A percentile compares a stretch with the other conserved stretches of the same genome.
Conservation (phyloP, 2,329 filamentous ascomycete genomes). For the Fusarium camptoceras region DNA sequence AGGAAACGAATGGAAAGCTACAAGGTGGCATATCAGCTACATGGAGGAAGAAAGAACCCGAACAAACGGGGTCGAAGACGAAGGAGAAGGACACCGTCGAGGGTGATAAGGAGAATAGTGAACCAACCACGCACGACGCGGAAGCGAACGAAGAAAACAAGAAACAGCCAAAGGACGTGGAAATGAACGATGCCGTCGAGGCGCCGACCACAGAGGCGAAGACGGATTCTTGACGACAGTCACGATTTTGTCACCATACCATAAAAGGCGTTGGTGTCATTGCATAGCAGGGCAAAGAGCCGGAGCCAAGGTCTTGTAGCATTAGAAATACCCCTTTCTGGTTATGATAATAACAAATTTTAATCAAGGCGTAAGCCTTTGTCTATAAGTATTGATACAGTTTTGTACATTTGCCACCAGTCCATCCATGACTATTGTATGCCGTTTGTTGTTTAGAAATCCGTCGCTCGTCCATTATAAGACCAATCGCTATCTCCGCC, state of each 20-base stretch:
- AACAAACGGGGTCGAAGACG: constrained; percentile 44
- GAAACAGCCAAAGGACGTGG: constrained; percentile 46
- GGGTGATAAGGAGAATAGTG: constrained; percentile 62
- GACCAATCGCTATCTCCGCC: constrained; percentile 83
- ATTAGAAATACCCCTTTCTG: constrained; percentile 46
- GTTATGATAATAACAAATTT: constrained; percentile 37
- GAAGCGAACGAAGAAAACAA: constrained; percentile 13
- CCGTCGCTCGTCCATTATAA: constrained; percentile 93
- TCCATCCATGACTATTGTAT: not conserved
- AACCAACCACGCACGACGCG: constrained; percentile 35
- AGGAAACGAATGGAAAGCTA: constrained; percentile 41
- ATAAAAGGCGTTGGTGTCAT: constrained; percentile 43
- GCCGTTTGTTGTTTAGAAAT: constrained; percentile 68
- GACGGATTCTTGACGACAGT: constrained; percentile 29
- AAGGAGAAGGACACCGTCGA: constrained; percentile 50
- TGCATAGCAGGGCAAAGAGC: constrained; percentile 35
- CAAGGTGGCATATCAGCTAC: constrained; percentile 50
- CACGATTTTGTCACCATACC: constrained; percentile 23
- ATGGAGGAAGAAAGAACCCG: constrained; percentile 51
- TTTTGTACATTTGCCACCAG: constrained; percentile 10
- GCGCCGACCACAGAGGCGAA: constrained; percentile 28
- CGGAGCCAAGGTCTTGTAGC: constrained; percentile 38
- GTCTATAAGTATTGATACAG: constrained; percentile 35
- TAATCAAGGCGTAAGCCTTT: constrained; percentile 32
- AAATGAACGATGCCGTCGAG: constrained; percentile 48